Evolutionary conservation across 768 basidiomycete species (phyloP), one percentile per base, ranked within the genome.

Genomic region (Gloeophyllum trabeum): DNA sequence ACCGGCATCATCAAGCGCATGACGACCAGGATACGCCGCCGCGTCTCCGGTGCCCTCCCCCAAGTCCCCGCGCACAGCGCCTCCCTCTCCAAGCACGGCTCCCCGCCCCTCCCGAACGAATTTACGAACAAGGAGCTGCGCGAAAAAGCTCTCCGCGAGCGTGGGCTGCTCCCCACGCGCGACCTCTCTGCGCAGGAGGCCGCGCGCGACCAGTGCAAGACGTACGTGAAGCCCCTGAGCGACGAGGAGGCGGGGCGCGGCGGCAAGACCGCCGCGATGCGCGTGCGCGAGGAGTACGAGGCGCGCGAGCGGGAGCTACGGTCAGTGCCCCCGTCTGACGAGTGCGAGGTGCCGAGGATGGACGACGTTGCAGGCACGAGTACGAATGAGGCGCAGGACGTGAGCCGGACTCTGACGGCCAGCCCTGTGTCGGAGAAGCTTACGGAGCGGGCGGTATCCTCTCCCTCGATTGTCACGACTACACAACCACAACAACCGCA

Each of bases 71-170:
- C 4, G 36, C 25, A 32, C 48, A 3, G 6, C 23, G 6, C 28
- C 43, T 2, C 34, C 28, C 16, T 19, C 26, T 22, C 43, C 32
- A 14, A 12, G 25, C 5, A 28, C 39, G 12, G 24, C 37, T 23
- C 35, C 14, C 43, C 42, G 2, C 21, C 35, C 13, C 35, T 46
- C 20, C 42, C 43, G 24, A 51, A 46, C 24, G 26, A 46, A 2
- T 49, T 46, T 25, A 28, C 26, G 13, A 43, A 41, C 5, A 14
- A 41, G 10, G 46, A 41, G 37, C 48, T 41, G n/a, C 47, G 46
- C 18, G 71, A 77, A 36, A 76, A 74, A 3, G 78, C 79, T 1
- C 64, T 81, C 18, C 69, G 78, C 10, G 76, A 70, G 48, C 69
- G 76, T 24, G 78, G 79, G 0, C 61, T 81, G 28, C 60, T 73